Evolutionary conservation across 108 stramenopile genomes (phyloP).

Genomic region (Skeletonema tropicum): DNA sequence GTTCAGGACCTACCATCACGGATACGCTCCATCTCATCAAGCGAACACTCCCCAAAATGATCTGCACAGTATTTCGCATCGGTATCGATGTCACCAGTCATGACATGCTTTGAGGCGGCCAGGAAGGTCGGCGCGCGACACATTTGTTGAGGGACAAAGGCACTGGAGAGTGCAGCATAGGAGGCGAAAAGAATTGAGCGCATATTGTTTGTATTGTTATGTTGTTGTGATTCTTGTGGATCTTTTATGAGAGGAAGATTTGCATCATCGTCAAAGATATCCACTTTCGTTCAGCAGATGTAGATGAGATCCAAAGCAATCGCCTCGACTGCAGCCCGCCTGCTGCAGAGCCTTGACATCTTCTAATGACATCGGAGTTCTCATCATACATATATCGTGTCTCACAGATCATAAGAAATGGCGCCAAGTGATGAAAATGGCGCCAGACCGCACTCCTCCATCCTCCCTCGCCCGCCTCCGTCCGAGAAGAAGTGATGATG

Average conservation of each 20-base stretch:
- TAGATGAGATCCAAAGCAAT: too few relatives aligned
- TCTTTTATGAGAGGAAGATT: neutral
- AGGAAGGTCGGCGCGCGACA: neutral
- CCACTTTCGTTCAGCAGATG: too few relatives aligned
- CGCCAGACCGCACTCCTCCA: too few relatives aligned
- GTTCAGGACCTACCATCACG: conserved; percentile 34
- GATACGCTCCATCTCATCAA: conserved; percentile 46
- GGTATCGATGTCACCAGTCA: neutral
- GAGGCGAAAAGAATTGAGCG: neutral
- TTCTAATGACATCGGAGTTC: too few relatives aligned
- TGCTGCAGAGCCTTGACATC: too few relatives aligned
- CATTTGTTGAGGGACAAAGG: neutral
- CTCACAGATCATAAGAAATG: too few relatives aligned
- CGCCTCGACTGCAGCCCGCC: too few relatives aligned
- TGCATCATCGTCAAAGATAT: neutral
- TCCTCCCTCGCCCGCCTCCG: too few relatives aligned
- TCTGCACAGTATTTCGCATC: conserved; percentile 42
- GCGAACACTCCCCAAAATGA: conserved; percentile 44
- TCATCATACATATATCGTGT: too few relatives aligned
- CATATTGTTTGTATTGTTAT: neutral
- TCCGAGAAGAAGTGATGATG: too few relatives aligned
- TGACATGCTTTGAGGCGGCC: neutral
- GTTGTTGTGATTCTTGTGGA: neutral
- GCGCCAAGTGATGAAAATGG: too few relatives aligned
- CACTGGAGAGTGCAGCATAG: neutral